These are phyloP conservation scores for Pythium myriotylum DNA, from an alignment of 352 stramenopile species.

Conservation along the genomic window DNA sequence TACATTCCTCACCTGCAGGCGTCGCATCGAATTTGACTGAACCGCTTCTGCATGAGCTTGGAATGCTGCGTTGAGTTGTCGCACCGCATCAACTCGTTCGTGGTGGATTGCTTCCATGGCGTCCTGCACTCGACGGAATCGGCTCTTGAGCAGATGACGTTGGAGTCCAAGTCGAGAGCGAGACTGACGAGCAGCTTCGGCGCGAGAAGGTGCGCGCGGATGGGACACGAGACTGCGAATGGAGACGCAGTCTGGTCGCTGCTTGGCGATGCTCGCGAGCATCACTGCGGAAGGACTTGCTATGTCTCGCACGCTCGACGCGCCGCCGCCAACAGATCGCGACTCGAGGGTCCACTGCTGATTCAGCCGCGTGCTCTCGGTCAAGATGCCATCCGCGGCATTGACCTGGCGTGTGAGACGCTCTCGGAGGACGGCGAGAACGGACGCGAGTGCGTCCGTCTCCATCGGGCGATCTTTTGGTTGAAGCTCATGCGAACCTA, in stretches of 20 bases:
- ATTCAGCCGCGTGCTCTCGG: slow-evolving; percentile 1
- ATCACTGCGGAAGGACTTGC: neutral
- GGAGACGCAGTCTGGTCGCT: neutral
- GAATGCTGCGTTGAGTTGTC: neutral
- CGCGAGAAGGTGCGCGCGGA: neutral
- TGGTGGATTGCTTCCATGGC: slow-evolving; percentile 6
- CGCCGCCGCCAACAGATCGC: neutral
- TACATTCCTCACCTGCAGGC: slow-evolving; percentile 6
- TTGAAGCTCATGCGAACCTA: neutral
- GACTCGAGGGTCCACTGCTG: neutral
- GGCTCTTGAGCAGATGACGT: slow-evolving; percentile 3
- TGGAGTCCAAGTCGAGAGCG: neutral
- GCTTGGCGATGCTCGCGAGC: neutral
- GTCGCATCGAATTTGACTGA: slow-evolving; percentile 1
- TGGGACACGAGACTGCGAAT: neutral
- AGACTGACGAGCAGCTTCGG: neutral
- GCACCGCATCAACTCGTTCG: slow-evolving; percentile 1
- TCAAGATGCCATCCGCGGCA: neutral
- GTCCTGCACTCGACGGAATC: neutral
- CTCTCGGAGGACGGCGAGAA: slow-evolving; percentile 7
- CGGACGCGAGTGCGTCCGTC: neutral
- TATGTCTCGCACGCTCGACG: neutral
- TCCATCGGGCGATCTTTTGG: neutral
- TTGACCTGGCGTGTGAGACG: slow-evolving; percentile 12
- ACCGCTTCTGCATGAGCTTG: neutral